phyloP scores from a whole-genome alignment of 2,329 filamentous ascomycete genomes.

The Colletotrichum viniferum region DNA sequence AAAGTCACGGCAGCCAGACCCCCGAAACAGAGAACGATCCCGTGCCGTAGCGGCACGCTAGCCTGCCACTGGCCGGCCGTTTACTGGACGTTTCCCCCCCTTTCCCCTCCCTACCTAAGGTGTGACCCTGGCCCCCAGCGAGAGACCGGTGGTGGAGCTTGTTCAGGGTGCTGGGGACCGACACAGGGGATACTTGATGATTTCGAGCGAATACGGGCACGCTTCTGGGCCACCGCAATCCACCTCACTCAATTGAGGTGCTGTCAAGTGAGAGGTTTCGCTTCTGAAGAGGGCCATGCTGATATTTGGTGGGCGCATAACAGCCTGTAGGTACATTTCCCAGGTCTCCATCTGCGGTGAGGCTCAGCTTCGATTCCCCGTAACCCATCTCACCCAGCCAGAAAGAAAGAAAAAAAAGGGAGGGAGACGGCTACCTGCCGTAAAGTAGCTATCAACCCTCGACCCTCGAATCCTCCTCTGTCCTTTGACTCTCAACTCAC shows the following conservation, averaged over 20 bases:
- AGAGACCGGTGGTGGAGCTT: background rate
- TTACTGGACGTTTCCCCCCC: background rate
- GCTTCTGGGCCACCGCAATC: background rate
- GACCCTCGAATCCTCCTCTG: background rate
- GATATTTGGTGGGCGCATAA: background rate
- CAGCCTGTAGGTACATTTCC: slow-evolving; percentile 2
- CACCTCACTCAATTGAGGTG: background rate
- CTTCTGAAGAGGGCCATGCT: background rate
- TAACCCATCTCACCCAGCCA: slow-evolving; percentile 4
- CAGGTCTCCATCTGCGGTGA: slow-evolving; percentile 14
- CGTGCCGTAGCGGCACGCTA: slow-evolving; percentile 14
- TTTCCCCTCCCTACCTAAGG: background rate
- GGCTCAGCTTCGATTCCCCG: slow-evolving; percentile 20
- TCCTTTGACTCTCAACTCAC: background rate
- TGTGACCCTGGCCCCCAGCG: background rate
- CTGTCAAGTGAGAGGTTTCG: background rate
- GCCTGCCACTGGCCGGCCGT: background rate
- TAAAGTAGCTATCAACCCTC: background rate
- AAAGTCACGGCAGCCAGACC: background rate
- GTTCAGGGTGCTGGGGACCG: background rate
- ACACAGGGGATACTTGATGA: background rate
- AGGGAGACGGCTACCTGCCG: background rate
- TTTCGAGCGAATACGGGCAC: slow-evolving; percentile 12
- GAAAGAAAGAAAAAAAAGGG: slow-evolving; percentile 3
- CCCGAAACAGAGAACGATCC: slow-evolving; percentile 15